A percentile compares a stretch with the other conserved stretches of the same genome.
Conservation (phyloP, 371 early-diverging fungal genomes). For the Rhizopus sp. region DNA sequence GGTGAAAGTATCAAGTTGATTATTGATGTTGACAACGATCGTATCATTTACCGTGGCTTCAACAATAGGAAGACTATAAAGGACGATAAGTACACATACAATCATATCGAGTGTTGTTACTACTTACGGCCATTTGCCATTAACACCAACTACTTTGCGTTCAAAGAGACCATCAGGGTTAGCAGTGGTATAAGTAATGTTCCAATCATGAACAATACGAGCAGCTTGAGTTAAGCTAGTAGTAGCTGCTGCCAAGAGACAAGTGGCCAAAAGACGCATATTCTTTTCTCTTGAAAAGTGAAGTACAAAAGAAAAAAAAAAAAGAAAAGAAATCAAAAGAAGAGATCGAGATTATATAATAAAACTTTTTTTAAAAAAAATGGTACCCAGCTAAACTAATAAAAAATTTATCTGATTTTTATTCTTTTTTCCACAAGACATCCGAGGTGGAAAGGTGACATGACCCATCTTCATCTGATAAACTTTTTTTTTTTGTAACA, state of each 20-base stretch:
- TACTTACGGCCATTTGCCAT: slow-evolving; percentile 73
- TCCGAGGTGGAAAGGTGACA: neutral
- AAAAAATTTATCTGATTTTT: slow-evolving; percentile 6
- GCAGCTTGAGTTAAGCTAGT: slow-evolving; percentile 47
- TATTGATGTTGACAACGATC: slow-evolving; percentile 62
- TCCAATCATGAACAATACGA: slow-evolving; percentile 69
- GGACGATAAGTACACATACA: slow-evolving; percentile 1
- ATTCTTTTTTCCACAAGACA: neutral
- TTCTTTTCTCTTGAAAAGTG: slow-evolving; percentile 1
- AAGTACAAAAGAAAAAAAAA: slow-evolving; percentile 9
- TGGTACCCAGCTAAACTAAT: neutral
- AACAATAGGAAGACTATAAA: slow-evolving; percentile 47
- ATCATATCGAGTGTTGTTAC: neutral
- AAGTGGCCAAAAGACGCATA: slow-evolving; percentile 29
- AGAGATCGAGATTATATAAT: neutral
- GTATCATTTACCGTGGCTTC: slow-evolving; percentile 56
- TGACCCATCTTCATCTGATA: neutral
- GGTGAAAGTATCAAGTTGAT: slow-evolving; percentile 55
- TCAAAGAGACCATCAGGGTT: slow-evolving; percentile 71
- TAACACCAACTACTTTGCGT: slow-evolving; percentile 76
- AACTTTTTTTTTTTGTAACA: neutral
- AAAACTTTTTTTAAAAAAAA: neutral
- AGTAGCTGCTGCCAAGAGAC: slow-evolving; percentile 26
- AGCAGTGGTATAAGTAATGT: slow-evolving; percentile 69
- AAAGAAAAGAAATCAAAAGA: slow-evolving; percentile 11